Evolutionary conservation across 768 basidiomycete species (phyloP).

Genomic region (Panellus pusillus): DNA sequence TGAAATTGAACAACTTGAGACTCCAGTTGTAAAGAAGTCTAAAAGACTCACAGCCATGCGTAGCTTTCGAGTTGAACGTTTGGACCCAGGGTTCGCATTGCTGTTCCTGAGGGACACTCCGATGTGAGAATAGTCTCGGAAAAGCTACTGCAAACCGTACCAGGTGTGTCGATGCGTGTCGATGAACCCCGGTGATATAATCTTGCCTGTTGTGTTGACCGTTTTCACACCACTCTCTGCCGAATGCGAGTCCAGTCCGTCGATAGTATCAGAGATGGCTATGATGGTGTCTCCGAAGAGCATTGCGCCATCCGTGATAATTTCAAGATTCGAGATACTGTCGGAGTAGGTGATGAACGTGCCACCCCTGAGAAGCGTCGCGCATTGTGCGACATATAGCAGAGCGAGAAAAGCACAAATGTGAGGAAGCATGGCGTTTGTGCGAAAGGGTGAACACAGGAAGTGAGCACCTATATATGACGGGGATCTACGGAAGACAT

Average conservation of each 20-base stretch:
- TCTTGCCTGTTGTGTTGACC: slow-evolving; percentile 14
- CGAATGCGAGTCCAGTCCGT: slow-evolving; percentile 10
- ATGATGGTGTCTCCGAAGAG: slow-evolving; percentile 12
- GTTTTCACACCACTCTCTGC: neutral
- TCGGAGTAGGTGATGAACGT: slow-evolving; percentile 14
- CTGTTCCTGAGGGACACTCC: neutral
- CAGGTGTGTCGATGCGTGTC: slow-evolving; percentile 13
- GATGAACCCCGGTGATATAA: slow-evolving; percentile 12
- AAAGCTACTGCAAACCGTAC: neutral
- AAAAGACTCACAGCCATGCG: slow-evolving; percentile 2
- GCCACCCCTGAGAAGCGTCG: slow-evolving; percentile 13
- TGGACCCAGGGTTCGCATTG: slow-evolving; percentile 9
- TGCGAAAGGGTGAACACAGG: no score
- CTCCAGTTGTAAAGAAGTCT: neutral
- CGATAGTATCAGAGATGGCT: slow-evolving; percentile 8
- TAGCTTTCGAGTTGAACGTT: slow-evolving; percentile 15
- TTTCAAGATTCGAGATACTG: slow-evolving; percentile 6
- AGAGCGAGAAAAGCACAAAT: neutral
- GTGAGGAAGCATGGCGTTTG: neutral
- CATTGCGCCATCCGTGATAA: slow-evolving; percentile 14
- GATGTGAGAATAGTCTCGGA: neutral
- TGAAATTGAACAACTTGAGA: neutral
- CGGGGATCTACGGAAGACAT: no score
- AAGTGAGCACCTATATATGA: no score
- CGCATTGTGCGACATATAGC: neutral